Base-by-base conservation (phyloP, 2,329 filamentous ascomycete genomes). In the Chrysosphaeria jannelii region DNA sequence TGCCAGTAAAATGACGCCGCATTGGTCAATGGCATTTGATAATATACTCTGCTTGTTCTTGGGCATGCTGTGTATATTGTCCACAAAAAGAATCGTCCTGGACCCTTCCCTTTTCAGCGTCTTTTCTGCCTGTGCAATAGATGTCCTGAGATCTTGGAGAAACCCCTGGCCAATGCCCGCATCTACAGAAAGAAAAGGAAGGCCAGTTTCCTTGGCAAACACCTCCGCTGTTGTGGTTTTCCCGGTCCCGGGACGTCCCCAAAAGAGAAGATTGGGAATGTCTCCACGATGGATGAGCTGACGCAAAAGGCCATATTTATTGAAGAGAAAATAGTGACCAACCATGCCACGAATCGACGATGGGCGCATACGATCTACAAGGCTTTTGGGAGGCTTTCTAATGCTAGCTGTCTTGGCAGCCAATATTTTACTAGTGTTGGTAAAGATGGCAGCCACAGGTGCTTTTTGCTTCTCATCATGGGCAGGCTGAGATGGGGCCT, bases 1-100 rank as follows among this genome's bases (percentile, higher is more conserved):
- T 8, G 79, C 85, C 29, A 93, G 85, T 15, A 97, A 51, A 0
- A 75, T 91, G 32, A 97, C 68, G 14, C 72, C 71, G 5, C 85
- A 85, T 1, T 66, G 66, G 44, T 97, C 85, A 12, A 93, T 81
- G 0, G 81, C 81, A 10, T 70, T 75, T 2, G 93, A 51, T 34
- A 93, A 93, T 1, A 91, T 71, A 43, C 93, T 85, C 39, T 97
- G 85, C 41, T 93, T 85, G 0, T 66, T 57, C 45, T 90, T 91
- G 34, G 59, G 71, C 50, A 90, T 90, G 14, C 81, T 54, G 43
- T 90, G 79, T 22, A 91, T 85, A 49, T 97, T 85, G 46, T 97
- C 85, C 46, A 81, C 91, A 42, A 97, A 97, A 31, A 97, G 64
- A 31, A 97, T 89, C 0, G 85, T 97, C 46, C 74, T 81, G 29